These are phyloP conservation scores for Candida albicans DNA, from an alignment of 1,139 yeast species.

Conservation along the genomic window DNA sequence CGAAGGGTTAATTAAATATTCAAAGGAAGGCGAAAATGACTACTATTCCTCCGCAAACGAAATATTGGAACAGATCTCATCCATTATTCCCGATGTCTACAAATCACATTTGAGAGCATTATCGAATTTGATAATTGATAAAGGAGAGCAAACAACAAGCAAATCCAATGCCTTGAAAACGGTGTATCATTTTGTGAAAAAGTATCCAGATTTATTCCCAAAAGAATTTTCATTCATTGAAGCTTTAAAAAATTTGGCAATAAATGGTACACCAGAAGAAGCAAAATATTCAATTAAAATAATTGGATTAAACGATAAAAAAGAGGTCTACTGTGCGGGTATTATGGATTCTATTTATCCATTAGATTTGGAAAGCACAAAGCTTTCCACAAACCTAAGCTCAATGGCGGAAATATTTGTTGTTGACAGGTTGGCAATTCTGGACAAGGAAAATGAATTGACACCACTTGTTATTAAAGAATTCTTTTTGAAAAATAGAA, in stretches of 20 bases:
- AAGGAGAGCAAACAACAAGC: slow-evolving; percentile 9
- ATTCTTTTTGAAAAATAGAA: slow-evolving; percentile 53
- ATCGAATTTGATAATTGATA: slow-evolving; percentile 36
- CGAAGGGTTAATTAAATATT: slow-evolving; percentile 48
- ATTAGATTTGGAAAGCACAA: slow-evolving; percentile 34
- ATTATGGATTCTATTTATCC: slow-evolving; percentile 53
- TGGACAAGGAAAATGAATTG: slow-evolving; percentile 55
- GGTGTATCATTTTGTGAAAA: slow-evolving; percentile 56
- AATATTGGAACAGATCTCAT: slow-evolving; percentile 60
- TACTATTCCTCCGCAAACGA: slow-evolving; percentile 45
- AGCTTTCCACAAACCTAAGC: slow-evolving; percentile 58
- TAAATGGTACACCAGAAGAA: slow-evolving; percentile 57
- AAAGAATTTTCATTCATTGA: slow-evolving; percentile 37
- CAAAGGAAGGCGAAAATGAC: slow-evolving; percentile 36
- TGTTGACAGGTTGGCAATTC: slow-evolving; percentile 52
- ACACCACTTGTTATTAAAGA: slow-evolving; percentile 63
- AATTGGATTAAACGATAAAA: slow-evolving; percentile 47
- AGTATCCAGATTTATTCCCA: slow-evolving; percentile 44
- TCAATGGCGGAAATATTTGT: slow-evolving; percentile 61
- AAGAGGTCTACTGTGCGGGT: slow-evolving; percentile 37
- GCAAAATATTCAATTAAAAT: slow-evolving; percentile 68
- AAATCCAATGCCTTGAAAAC: slow-evolving; percentile 47
- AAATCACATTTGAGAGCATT: slow-evolving; percentile 58
- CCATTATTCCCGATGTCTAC: slow-evolving; percentile 62
- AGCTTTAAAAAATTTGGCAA: slow-evolving; percentile 44